These are phyloP conservation scores for Pseudozyma sp. DNA, from an alignment of 1,284 basidiomycete species.

Conservation along the genomic window DNA sequence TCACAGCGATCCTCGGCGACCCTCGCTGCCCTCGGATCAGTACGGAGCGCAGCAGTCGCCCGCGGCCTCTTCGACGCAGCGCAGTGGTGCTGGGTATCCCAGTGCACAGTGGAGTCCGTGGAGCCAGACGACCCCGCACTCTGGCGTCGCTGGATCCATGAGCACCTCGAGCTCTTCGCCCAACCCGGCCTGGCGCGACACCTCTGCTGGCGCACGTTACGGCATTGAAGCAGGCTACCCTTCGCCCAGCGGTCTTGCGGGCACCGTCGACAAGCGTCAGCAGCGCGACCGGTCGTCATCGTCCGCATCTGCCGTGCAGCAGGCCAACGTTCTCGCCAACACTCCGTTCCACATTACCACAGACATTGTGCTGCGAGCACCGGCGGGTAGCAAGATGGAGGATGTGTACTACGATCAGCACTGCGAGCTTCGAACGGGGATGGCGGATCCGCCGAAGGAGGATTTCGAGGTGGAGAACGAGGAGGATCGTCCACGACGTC, in stretches of 20 bases:
- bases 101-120: constrained; percentile 35
- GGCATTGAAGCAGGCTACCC: constrained; percentile 28
- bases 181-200: constrained; percentile 35
- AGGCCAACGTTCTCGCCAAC: constrained; percentile 43
- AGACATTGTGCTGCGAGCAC: constrained; percentile 54
- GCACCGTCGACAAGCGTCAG: constrained; percentile 36
- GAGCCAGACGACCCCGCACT: constrained; percentile 18
- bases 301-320: constrained; percentile 34
- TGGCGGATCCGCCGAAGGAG: constrained; percentile 44
- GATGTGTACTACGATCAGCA: constrained; percentile 58
- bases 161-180: constrained; percentile 22
- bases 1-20: constrained; percentile 37
- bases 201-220: constrained; percentile 23
- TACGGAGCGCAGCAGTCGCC: constrained; percentile 24
- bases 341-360: constrained; percentile 52
- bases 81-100: constrained; percentile 16
- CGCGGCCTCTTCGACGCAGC: constrained; percentile 6
- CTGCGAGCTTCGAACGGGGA: constrained; percentile 42
- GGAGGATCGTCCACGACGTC: constrained; percentile 46
- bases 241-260: constrained; percentile 32
- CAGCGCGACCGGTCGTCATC: constrained; percentile 40
- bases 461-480: constrained; percentile 52
- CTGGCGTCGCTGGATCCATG: constrained; percentile 25
- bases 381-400: constrained; percentile 48
- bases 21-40: constrained; percentile 37